Base-by-base conservation (phyloP, 208 protist species). In the Trypanosoma congolense region DNA sequence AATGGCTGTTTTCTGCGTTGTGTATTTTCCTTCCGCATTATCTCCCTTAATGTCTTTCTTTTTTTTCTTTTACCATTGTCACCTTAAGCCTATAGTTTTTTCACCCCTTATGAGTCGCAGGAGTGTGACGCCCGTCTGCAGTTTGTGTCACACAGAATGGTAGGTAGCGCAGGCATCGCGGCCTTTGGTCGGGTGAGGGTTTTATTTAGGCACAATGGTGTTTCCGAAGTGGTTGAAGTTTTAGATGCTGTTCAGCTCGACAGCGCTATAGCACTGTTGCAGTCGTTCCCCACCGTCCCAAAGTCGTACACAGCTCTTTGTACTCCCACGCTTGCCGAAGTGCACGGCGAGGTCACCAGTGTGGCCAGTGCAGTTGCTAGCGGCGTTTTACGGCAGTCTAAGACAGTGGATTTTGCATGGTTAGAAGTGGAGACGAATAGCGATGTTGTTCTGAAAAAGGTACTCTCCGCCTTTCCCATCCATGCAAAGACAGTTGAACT, bases 361-460 rank as follows among this genome's bases (percentile, higher is more conserved):
- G 38, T 31, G 14, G 6, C 2, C 19, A 10, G 22, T 38, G 31
- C 29, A 1, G 24, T 9, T 4, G 24, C 16, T 18, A 38, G 33
- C 33, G 6, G 9, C 33, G 33, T 12, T 12, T 6, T n/a, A n/a
- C 31, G 40, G 33, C 30, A 10, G 14, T 18, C 3, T n/a, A 14
- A 51, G 14, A 33, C 53, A 6, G 40, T 31, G n/a, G 62, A 69
- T 18, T 61, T 69, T 61, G 62, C 62, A 25, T 69, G 62, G 62
- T 21, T 69, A 30, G 53, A 69, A 26, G 19, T 69, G 38, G 62
- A 69, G 49, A 56, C 43, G 14, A 40, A 61, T 14, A 40, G 59
- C 22, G 38, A 61, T 28, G 31, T 19, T 3, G 14, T 50, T 26
- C 48, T 69, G 25, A 38, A 61, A n/a, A 61, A 48, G 53, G 55